Conservation (phyloP, 140 eudicot genomes). For the Stevia rebaudiana region DNA sequence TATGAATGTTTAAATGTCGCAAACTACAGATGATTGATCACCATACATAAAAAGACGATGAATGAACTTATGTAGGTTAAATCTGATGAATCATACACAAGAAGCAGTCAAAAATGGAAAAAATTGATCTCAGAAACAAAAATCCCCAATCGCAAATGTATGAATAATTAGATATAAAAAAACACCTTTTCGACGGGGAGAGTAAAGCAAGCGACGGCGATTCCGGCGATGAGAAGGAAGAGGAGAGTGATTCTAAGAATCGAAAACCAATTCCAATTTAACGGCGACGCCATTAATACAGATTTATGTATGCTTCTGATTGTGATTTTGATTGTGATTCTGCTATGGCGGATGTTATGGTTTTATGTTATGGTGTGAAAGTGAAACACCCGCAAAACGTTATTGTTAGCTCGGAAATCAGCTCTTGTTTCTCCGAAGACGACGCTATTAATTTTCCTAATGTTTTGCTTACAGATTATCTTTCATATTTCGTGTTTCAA, state of each 20-base stretch:
- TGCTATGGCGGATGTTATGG: not conserved
- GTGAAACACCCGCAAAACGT: not conserved
- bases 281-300: not conserved
- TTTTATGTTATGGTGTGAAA: not conserved
- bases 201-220: slow-evolving; percentile 58
- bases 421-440: not conserved
- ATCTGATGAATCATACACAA: not conserved
- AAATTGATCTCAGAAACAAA: not conserved
- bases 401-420: slow-evolving; percentile 5
- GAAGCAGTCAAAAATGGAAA: not conserved
- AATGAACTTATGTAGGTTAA: not conserved
- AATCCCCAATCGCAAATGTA: not conserved
- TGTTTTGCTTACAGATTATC: no score
- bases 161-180: not conserved
- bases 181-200: slow-evolving; percentile 77
- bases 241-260: slow-evolving; percentile 36
- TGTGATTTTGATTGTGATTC: not conserved
- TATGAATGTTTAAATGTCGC: not conserved
- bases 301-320: not conserved
- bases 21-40: not conserved
- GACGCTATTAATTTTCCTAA: not conserved
- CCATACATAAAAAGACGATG: not conserved
- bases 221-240: slow-evolving; percentile 48
- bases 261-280: slow-evolving; percentile 39
- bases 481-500: no score